Evolutionary conservation across 805 yeast genomes (phyloP).

Genomic region (Schwanniomyces polymorphus): DNA sequence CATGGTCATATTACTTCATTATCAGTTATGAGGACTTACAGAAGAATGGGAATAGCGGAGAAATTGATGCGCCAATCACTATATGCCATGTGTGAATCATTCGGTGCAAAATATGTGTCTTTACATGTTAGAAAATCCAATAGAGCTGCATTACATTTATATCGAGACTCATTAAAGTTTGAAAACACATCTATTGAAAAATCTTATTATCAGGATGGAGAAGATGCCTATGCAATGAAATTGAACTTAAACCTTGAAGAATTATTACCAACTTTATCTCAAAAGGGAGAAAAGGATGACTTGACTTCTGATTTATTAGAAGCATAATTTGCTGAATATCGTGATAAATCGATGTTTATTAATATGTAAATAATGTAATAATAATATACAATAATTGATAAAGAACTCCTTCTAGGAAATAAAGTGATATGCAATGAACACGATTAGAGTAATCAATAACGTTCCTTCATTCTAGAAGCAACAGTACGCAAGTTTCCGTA

Average conservation of each 20-base stretch:
- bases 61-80: slow-evolving; percentile 84
- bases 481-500: slow-evolving; percentile 96
- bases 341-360: slow-evolving; percentile 2
- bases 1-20: slow-evolving; percentile 95
- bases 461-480: slow-evolving; percentile 95
- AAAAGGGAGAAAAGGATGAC: slow-evolving; percentile 55
- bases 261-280: slow-evolving; percentile 57
- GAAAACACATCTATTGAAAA: slow-evolving; percentile 81
- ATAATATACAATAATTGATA: slow-evolving; percentile 2
- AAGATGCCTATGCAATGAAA: slow-evolving; percentile 96
- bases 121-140: slow-evolving; percentile 93
- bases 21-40: slow-evolving; percentile 92
- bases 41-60: slow-evolving; percentile 94
- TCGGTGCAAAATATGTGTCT: slow-evolving; percentile 79
- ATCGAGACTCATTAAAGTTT: slow-evolving; percentile 80
- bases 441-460: slow-evolving; percentile 51
- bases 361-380: slow-evolving; percentile 3
- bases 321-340: slow-evolving; percentile 10
- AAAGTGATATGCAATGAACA: slow-evolving; percentile 1
- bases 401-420: slow-evolving; percentile 1
- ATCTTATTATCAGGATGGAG: slow-evolving; percentile 95
- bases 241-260: slow-evolving; percentile 63
- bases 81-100: slow-evolving; percentile 77
- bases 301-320: slow-evolving; percentile 38
- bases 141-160: slow-evolving; percentile 89